phyloP scores from a whole-genome alignment of 805 yeast genomes.

The Kuraishia piskuri region DNA sequence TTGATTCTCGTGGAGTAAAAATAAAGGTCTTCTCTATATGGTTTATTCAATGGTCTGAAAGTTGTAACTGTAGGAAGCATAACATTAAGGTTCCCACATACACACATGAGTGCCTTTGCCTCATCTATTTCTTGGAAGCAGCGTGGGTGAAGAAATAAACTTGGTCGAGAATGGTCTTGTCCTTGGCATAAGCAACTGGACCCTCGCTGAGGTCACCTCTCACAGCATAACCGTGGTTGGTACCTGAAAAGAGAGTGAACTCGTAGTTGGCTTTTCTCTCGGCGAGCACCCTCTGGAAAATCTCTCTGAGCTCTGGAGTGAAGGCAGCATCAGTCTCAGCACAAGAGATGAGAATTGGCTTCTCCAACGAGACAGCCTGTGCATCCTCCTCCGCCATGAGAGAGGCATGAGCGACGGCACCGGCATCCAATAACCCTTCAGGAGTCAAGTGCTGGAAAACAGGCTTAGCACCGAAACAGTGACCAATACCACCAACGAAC shows the following conservation, averaged over 20 bases:
- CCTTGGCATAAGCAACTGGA: slow-evolving; percentile 51
- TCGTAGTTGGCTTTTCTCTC: slow-evolving; percentile 49
- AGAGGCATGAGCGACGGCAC: slow-evolving; percentile 85
- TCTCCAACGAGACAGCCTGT: slow-evolving; percentile 30
- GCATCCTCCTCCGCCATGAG: slow-evolving; percentile 62
- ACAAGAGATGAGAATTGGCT: slow-evolving; percentile 63
- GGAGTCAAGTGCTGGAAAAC: slow-evolving; percentile 42
- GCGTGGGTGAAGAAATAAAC: slow-evolving; percentile 16
- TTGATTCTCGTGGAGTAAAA: background rate
- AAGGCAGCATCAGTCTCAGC: slow-evolving; percentile 66
- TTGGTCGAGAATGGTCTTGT: slow-evolving; percentile 50
- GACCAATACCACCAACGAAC: slow-evolving; percentile 44
- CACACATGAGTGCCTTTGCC: too few species aligned
- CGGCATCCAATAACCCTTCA: slow-evolving; percentile 35
- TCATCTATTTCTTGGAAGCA: background rate
- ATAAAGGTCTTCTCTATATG: background rate
- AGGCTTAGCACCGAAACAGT: slow-evolving; percentile 80
- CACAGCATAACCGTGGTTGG: slow-evolving; percentile 69
- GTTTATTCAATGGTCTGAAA: background rate
- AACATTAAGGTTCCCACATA: too few species aligned
- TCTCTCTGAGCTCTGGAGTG: slow-evolving; percentile 52
- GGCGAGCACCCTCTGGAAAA: slow-evolving; percentile 45
- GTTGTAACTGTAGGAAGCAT: too few species aligned
- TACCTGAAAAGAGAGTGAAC: slow-evolving; percentile 53
- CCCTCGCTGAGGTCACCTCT: slow-evolving; percentile 63